A percentile compares a stretch with the other conserved stretches of the same genome.
phyloP scores from a whole-genome alignment of 2,329 filamentous ascomycete species.

The Tolypocladium cylindrosporum region DNA sequence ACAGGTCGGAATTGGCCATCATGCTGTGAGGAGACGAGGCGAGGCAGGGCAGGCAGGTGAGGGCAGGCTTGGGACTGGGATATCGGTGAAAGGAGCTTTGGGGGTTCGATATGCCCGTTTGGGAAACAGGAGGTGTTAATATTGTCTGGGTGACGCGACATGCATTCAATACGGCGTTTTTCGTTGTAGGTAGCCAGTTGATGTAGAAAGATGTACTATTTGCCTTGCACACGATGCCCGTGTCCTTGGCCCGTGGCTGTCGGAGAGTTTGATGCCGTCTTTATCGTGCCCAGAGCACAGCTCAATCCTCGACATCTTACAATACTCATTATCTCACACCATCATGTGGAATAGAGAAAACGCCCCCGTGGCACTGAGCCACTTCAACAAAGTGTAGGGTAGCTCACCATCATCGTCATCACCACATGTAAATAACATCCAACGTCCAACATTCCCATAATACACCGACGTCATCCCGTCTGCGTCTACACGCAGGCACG shows the following conservation, averaged over 20 bases:
- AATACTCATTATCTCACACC: background rate
- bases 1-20: conserved; percentile 73
- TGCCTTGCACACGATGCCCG: background rate
- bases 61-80: background rate
- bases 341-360: too few species aligned
- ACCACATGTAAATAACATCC: too few species aligned
- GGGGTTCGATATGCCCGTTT: background rate
- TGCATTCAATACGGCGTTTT: background rate
- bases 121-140: background rate
- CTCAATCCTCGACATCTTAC: background rate
- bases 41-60: background rate
- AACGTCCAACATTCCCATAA: too few species aligned
- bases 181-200: background rate
- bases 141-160: background rate
- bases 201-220: background rate
- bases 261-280: background rate
- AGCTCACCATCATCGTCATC: too few species aligned
- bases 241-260: background rate
- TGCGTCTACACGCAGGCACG: too few species aligned
- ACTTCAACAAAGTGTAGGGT: too few species aligned
- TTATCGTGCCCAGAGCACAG: background rate
- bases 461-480: too few species aligned
- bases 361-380: too few species aligned
- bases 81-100: background rate
- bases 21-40: conserved; percentile 49